A percentile compares a stretch with the other conserved stretches of the same genome.
phyloP scores from a whole-genome alignment of 345 rosid species.

The Melaleuca quinquenervia region DNA sequence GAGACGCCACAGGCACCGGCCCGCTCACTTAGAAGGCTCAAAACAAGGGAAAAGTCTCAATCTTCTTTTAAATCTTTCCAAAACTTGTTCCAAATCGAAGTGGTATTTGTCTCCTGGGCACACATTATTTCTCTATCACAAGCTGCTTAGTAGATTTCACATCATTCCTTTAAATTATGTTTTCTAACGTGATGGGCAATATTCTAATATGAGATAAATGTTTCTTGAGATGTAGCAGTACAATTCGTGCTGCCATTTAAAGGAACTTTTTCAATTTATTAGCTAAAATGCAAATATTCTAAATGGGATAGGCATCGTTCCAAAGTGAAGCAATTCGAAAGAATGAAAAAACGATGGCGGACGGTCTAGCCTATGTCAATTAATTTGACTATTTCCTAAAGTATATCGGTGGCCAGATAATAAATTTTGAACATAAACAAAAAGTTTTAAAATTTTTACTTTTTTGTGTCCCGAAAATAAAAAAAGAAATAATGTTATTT shows the following conservation, averaged over 20 bases:
- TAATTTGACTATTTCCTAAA: too few species aligned
- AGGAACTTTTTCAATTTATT: background rate
- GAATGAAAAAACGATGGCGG: background rate
- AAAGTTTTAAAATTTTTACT: too few species aligned
- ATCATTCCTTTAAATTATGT: background rate
- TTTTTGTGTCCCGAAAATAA: too few species aligned
- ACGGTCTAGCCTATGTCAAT: too few species aligned
- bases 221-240: background rate
- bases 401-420: too few species aligned
- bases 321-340: background rate
- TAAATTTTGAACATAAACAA: too few species aligned
- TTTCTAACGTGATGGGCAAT: accelerated
- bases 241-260: accelerated
- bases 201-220: background rate
- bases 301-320: background rate
- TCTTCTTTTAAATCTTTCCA: background rate
- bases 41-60: background rate
- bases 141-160: background rate
- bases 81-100: background rate
- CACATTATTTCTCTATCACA: background rate
- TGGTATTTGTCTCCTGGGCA: background rate
- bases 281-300: background rate
- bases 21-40: background rate
- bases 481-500: too few species aligned
- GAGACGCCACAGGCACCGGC: background rate